Evolutionary conservation across 1,139 yeast genomes (phyloP), one percentile per base, ranked within the genome.

Genomic region (Wickerhamomyces sp.): DNA sequence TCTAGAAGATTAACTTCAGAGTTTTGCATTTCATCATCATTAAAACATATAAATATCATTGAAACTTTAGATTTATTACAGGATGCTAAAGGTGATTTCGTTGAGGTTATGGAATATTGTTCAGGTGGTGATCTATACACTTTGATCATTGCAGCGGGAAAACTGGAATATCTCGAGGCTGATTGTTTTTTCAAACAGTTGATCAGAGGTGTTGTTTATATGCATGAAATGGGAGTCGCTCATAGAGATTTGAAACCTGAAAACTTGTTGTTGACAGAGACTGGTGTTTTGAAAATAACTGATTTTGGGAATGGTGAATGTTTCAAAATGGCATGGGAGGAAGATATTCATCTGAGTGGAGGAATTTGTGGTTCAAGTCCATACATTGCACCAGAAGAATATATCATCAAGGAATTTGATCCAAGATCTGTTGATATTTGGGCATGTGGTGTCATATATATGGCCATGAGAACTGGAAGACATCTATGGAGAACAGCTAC

Each of bases 381-480:
- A 1, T 93, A 93, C 63, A 93, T 93, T 61, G 96, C 98, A 0
- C 98, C 99, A 0, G 99, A 93, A 66, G 97, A 90, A 63, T 93
- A 83, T 62, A 75, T 77, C 2, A 78, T 76, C 41, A 71, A 73
- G 37, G 84, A 84, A 55, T 93, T 88, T 64, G 98, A 93, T 63
- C 94, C 98, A 2, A 71, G 98, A 40, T 79, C 93, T 15, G 94
- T 90, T 10, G 98, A 93, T 65, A 81, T 93, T 40, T 93, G 99
- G 99, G 86, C 98, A 0, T 84, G 95, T 65, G 99, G 98, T 43
- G 94, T 93, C 23, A 88, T 93, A 40, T 93, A 91, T 65, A 90
- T 93, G 97, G 97, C 96, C 10, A 91, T 93, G 98, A 76, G 98
- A 60, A 88, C 96, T 0, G 99, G 98, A 1, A 75, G 96, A 46